Base-by-base conservation (phyloP, 2,329 filamentous ascomycete genomes). In the Mollisia scopiformis region DNA sequence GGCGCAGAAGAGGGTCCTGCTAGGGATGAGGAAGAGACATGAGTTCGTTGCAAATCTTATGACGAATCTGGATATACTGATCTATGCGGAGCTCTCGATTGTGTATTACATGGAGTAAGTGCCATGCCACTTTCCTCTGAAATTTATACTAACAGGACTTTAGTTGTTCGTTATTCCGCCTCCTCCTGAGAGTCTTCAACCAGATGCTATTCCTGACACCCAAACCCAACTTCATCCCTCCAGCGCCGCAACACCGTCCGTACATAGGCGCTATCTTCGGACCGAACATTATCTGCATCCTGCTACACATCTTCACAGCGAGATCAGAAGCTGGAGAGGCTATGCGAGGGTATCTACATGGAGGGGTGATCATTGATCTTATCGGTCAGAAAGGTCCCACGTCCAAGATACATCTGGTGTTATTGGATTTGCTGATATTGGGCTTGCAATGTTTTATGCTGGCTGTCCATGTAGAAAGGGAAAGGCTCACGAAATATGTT, bases 81-180 rank as follows among this genome's bases (percentile, higher is more conserved):
- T 88, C 52, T 88, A 87, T 72, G 84, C 82, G 41, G 86, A 90
- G 76, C 77, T 90, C 59, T 87, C 84, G 69, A 80, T 83, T 46
- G 68, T 90, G 67, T 90, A 90, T 72, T 90, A 89, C 73, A 86
- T 90, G 83, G 88, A 90, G 87, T 90, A 78, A 58, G 82, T n/a
- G 43, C 43, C 33, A 2, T 14, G 21, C 25, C 10, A 14, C 10
- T 27, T 23, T 30, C 11, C 30, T 13, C 39, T 39, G 31, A 52
- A 35, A 19, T n/a, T 31, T 11, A 33, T 56, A 10, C 62, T 66
- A 62, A 68, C 30, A 30, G 4, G 39, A 39, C 33, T 33, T 31
- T 65, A 90, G 87, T 71, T 88, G 86, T 72, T 89, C 87, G 31
- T 82, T 89, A 70, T 81, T 88, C 69, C 84, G 85, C 50, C 80